Base-by-base conservation (phyloP, 208 protist genomes). In the Leishmania aethiopica region DNA sequence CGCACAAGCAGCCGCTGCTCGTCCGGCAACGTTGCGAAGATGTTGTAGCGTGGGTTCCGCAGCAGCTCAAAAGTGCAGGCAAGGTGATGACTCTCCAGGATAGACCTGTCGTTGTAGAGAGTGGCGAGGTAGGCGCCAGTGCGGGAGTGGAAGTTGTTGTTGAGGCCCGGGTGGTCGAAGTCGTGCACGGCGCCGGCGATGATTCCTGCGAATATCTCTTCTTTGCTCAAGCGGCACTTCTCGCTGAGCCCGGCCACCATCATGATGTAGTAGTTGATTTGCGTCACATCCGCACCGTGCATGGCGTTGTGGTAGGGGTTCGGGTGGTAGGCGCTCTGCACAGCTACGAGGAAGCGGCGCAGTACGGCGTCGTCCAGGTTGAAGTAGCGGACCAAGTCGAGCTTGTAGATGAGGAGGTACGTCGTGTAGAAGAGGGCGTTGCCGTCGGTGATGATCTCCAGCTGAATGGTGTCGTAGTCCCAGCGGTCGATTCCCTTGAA, bases 61-160 rank as follows among this genome's bases (percentile, higher is more conserved):
- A 99, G 59, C 22, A 99, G 77, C 74, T 95, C 89, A 86, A 98
- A 99, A 76, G 93, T 89, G 73, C 86, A 94, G 45, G 96, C 88
- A 51, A 94, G 51, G 90, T 99, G 98, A 80, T 99, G 96, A 83
- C 98, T 99, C 75, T 99, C 98, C 60, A 99, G 86, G 40, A 99
- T 98, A 35, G 94, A 96, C 45, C 91, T 85, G 82, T 98, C 96
- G 86, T 98, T 98, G 89, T 98, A 98, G 11, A 98, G 86, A n/a
- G 94, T 92, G 53, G 98, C 97, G 45, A 99, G 86, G 77, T 94
- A 93, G 13, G 96, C 89, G 75, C 93, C 86, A 11, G 97, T 98
- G 78, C 96, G 96, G n/a, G 97, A 89, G 84, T 99, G 95, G 84
- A 99, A 99, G 83, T 95, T 97, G 88, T 99, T 99, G 89, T 99